Conservation (phyloP, 345 rosid genomes). For the Physaria fendleri region DNA sequence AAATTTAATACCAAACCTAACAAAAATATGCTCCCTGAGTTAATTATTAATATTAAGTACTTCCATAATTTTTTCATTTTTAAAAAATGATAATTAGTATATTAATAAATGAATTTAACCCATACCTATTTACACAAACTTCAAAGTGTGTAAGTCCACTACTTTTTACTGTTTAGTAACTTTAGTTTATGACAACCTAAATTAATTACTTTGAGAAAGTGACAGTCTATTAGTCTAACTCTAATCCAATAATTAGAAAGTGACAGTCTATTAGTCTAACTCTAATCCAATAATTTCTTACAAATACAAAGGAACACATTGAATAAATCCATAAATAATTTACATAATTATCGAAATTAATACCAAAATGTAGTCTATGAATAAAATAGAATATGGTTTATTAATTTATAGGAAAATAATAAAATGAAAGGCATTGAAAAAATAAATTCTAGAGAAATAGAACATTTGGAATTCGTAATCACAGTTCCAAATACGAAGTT, state of each 20-base stretch:
- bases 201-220: not conserved
- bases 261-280: not conserved
- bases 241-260: too few species aligned
- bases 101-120: conserved; percentile 2
- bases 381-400: not conserved
- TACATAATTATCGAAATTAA: not conserved
- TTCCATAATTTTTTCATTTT: too few species aligned
- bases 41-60: not conserved
- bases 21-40: not conserved
- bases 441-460: conserved; percentile 16
- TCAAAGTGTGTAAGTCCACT: conserved; percentile 25
- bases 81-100: conserved; percentile 4
- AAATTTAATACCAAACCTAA: not conserved
- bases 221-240: not conserved
- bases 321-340: not conserved
- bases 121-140: conserved; percentile 14
- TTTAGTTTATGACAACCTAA: conserved; percentile 5
- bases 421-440: conserved; percentile 9
- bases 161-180: conserved; percentile 1
- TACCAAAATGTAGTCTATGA: not conserved
- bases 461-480: conserved; percentile 35
- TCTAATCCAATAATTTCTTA: not conserved
- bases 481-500: conserved; percentile 36
- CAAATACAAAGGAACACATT: not conserved
- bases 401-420: not conserved